phyloP scores from a whole-genome alignment of 1,284 basidiomycete genomes.

The Leccinum pachyderme region DNA sequence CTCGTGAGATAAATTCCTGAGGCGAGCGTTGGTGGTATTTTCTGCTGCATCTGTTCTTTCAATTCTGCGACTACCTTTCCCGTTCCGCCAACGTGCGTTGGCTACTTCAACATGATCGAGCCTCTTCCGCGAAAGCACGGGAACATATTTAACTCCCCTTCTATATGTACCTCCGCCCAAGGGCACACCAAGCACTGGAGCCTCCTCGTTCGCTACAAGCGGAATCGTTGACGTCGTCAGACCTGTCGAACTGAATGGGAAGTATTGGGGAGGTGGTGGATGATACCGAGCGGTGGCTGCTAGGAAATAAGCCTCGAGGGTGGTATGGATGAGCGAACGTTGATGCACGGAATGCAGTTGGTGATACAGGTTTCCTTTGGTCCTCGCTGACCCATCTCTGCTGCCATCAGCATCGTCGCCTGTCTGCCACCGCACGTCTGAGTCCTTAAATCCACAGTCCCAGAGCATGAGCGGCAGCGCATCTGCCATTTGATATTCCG shows the following conservation, averaged over 20 bases:
- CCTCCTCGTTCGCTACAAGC: slow-evolving; percentile 22
- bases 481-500: slow-evolving; percentile 92
- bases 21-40: neutral
- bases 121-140: slow-evolving; percentile 63
- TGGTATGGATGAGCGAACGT: slow-evolving; percentile 56
- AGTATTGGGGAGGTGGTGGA: slow-evolving; percentile 33
- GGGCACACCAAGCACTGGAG: slow-evolving; percentile 52
- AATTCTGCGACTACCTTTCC: slow-evolving; percentile 48
- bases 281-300: slow-evolving; percentile 51
- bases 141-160: slow-evolving; percentile 61
- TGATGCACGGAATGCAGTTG: slow-evolving; percentile 58
- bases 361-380: slow-evolving; percentile 44
- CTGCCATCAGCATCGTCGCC: slow-evolving; percentile 38
- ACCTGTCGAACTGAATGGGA: slow-evolving; percentile 34
- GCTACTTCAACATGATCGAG: slow-evolving; percentile 68
- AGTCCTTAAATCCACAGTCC: slow-evolving; percentile 79
- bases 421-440: slow-evolving; percentile 74
- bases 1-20: neutral
- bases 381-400: slow-evolving; percentile 30
- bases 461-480: slow-evolving; percentile 90
- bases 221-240: slow-evolving; percentile 26
- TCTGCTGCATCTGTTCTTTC: slow-evolving; percentile 2
- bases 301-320: slow-evolving; percentile 65
- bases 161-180: slow-evolving; percentile 72
- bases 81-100: slow-evolving; percentile 76